Percentiles rank a stretch among this genome's conserved stretches.
These are phyloP conservation scores for Aspergillus quadricinctus DNA, from an alignment of 2,329 filamentous ascomycete genomes.

Conservation along the genomic window DNA sequence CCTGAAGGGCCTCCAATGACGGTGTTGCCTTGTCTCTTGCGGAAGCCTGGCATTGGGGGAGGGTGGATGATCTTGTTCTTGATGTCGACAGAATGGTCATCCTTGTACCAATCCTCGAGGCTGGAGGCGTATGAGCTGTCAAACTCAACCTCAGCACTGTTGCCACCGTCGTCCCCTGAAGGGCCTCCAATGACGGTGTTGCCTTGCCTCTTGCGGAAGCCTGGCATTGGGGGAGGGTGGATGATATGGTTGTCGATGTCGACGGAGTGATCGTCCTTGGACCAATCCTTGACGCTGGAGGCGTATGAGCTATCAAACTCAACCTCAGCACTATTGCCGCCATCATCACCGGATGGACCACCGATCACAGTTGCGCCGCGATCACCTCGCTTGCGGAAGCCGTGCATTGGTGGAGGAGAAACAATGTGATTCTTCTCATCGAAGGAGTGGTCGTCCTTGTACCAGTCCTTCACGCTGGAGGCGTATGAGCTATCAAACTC, in stretches of 20 bases:
- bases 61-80: constrained; percentile 1
- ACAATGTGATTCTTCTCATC: neutral
- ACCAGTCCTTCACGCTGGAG: too few relatives aligned
- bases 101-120: constrained; percentile 3
- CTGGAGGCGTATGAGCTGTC: neutral
- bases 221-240: neutral
- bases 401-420: constrained; percentile 7
- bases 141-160: neutral
- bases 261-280: too few relatives aligned
- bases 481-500: too few relatives aligned
- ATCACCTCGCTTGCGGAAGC: neutral
- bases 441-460: constrained; percentile 10
- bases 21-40: neutral
- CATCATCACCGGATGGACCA: constrained; percentile 21
- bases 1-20: constrained; percentile 14
- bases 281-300: too few relatives aligned
- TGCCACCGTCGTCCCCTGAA: neutral
- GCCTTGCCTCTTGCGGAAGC: neutral
- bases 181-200: neutral
- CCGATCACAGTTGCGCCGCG: constrained; percentile 11
- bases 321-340: constrained; percentile 9
- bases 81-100: constrained; percentile 2
- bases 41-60: constrained; percentile 2
- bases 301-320: too few relatives aligned
- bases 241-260: too few relatives aligned